These are phyloP conservation scores for Casuarina glauca DNA, from an alignment of 306 rosid genomes.

Conservation along the genomic window DNA sequence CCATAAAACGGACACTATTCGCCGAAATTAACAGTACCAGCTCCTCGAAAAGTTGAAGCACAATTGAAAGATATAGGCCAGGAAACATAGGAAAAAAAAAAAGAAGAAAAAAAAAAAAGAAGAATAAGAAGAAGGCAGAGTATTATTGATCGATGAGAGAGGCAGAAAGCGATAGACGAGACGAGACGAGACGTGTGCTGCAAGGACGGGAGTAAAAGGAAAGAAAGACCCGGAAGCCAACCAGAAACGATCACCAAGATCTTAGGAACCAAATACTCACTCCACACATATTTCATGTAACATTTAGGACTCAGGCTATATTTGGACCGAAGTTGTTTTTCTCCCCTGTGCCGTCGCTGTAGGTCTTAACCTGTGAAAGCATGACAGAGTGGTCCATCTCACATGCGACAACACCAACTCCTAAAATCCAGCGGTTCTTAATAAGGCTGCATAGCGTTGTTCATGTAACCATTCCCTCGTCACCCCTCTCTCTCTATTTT, in stretches of 20 bases:
- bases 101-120: too few species aligned
- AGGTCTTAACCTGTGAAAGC: neutral
- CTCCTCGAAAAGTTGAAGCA: conserved; percentile 9
- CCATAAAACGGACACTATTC: conserved; percentile 29
- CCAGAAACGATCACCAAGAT: conserved; percentile 20
- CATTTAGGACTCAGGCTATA: neutral
- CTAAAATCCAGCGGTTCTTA: neutral
- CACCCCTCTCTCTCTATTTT: neutral
- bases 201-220: conserved; percentile 25
- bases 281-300: neutral
- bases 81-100: neutral
- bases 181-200: neutral
- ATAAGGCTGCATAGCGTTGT: neutral
- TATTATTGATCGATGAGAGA: neutral
- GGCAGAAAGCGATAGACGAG: neutral
- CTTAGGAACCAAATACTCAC: conserved; percentile 6
- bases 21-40: conserved; percentile 17
- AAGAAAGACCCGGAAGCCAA: conserved; percentile 4
- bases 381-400: neutral
- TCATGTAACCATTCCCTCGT: neutral
- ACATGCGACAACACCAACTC: neutral
- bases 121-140: neutral
- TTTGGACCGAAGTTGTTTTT: neutral
- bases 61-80: conserved; percentile 3
- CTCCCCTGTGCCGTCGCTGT: neutral